Percentiles rank a stretch among this genome's conserved stretches.
These are phyloP conservation scores for Apophysomyces elegans DNA, from an alignment of 371 early-diverging fungal species.

Conservation along the genomic window DNA sequence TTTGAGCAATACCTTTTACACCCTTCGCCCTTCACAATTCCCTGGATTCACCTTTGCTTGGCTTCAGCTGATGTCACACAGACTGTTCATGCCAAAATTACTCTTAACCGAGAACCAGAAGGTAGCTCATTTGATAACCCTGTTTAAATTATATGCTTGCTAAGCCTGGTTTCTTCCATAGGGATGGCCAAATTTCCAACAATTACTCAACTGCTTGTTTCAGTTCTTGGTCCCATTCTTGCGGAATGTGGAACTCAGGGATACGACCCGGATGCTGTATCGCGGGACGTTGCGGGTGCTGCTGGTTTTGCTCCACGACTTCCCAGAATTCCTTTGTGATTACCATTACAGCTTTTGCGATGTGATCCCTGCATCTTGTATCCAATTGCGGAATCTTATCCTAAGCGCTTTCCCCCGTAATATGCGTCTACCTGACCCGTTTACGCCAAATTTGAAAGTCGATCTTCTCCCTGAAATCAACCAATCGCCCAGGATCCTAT, in stretches of 20 bases:
- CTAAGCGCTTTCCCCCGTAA: conserved; percentile 95
- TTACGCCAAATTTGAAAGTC: conserved; percentile 93
- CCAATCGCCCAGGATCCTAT: conserved; percentile 83
- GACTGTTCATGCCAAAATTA: conserved; percentile 90
- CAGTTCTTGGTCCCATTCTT: conserved; percentile 89
- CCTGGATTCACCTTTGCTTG: conserved; percentile 98
- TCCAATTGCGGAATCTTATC: conserved; percentile 94
- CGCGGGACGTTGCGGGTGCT: conserved; percentile 90
- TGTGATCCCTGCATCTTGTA: conserved; percentile 91
- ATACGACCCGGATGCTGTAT: conserved; percentile 86
- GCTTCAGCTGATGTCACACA: conserved; percentile 92
- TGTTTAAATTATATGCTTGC: conserved; percentile 10
- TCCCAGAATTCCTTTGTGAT: conserved; percentile 95
- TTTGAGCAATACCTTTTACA: conserved; percentile 82
- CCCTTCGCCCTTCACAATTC: conserved; percentile 85
- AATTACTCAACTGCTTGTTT: conserved; percentile 80
- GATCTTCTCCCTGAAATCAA: conserved; percentile 87
- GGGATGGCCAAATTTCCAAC: conserved; percentile 90
- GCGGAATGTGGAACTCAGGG: conserved; percentile 65
- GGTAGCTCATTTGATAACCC: conserved; percentile 26
- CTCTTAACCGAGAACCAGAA: conserved; percentile 74
- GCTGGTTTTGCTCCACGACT: conserved; percentile 95
- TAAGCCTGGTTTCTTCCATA: conserved; percentile 26
- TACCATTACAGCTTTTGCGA: conserved; percentile 93
- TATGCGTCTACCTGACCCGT: conserved; percentile 97